A percentile compares a stretch with the other conserved stretches of the same genome.
Conservation (phyloP, 116 monocot genomes). For the Trichopus zeylanicus region DNA sequence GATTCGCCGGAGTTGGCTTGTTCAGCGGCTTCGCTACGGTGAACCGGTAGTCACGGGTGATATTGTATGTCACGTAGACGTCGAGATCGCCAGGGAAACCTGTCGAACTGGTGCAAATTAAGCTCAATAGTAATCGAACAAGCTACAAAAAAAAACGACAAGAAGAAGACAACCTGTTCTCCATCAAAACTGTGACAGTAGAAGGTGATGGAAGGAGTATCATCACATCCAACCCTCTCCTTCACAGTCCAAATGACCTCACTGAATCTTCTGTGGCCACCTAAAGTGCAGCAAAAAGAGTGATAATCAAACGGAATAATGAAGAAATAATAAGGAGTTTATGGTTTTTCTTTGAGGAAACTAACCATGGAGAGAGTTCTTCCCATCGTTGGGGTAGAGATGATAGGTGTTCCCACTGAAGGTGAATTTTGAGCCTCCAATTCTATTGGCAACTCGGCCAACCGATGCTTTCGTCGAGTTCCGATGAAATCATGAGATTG, state of each 20-base stretch:
- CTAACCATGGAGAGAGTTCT: slow-evolving; percentile 49
- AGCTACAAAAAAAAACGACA: neutral
- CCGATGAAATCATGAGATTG: slow-evolving; percentile 10
- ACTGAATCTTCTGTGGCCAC: slow-evolving; percentile 83
- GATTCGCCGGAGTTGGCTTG: slow-evolving; percentile 77
- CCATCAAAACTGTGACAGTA: slow-evolving; percentile 78
- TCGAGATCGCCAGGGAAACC: slow-evolving; percentile 85
- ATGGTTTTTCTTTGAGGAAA: neutral
- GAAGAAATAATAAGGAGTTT: neutral
- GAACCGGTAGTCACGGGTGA: slow-evolving; percentile 32
- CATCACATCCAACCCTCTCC: slow-evolving; percentile 42
- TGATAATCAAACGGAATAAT: neutral
- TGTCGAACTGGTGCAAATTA: too few relatives aligned
- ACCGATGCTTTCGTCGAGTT: slow-evolving; percentile 49
- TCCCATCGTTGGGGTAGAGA: slow-evolving; percentile 39
- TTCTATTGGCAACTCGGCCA: slow-evolving; percentile 74
- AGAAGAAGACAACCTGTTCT: slow-evolving; percentile 50
- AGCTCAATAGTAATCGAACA: too few relatives aligned
- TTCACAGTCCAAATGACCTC: slow-evolving; percentile 54
- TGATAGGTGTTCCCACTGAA: slow-evolving; percentile 42
- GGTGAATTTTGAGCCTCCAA: slow-evolving; percentile 41
- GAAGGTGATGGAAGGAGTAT: slow-evolving; percentile 58
- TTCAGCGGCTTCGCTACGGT: slow-evolving; percentile 39
- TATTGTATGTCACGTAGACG: slow-evolving; percentile 72
- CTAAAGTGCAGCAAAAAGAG: slow-evolving; percentile 13